phyloP scores from a whole-genome alignment of 139 green algal species.

The Chlorella sp. region DNA sequence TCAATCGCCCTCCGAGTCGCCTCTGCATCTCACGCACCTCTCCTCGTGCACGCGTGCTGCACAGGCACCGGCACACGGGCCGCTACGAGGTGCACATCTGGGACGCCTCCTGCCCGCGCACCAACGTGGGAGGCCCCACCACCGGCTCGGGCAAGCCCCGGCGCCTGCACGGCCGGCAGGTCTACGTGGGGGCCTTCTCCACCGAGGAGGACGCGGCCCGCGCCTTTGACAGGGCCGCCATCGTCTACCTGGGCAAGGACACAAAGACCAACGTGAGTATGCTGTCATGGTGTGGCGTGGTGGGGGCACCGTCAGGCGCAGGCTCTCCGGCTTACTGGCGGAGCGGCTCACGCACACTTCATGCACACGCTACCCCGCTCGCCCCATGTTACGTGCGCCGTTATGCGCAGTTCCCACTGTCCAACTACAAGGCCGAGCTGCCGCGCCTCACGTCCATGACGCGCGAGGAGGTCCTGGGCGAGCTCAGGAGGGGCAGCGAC shows the following conservation, averaged over 20 bases:
- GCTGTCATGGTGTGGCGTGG: neutral
- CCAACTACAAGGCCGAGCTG: conserved; percentile 55
- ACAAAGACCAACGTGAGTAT: conserved; percentile 59
- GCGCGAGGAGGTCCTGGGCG: conserved; percentile 60
- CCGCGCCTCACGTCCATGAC: conserved; percentile 16
- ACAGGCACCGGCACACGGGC: conserved; percentile 60
- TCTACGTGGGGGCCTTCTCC: conserved; percentile 49
- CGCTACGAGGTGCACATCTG: conserved; percentile 79
- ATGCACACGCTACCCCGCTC: neutral
- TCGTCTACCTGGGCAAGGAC: conserved; percentile 52
- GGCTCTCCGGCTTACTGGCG: too few relatives aligned
- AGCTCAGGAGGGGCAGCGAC: conserved; percentile 47
- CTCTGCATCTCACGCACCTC: neutral
- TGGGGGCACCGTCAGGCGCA: too few relatives aligned
- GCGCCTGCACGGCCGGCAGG: conserved; percentile 53
- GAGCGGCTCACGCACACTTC: neutral
- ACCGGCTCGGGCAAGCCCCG: conserved; percentile 38
- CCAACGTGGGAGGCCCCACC: conserved; percentile 14
- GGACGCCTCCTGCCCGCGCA: conserved; percentile 31
- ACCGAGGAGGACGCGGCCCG: conserved; percentile 64
- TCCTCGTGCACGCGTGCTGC: neutral
- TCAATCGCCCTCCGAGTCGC: too few relatives aligned
- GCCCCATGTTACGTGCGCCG: neutral
- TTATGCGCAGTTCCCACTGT: conserved; percentile 44
- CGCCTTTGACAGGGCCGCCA: conserved; percentile 72